Evolutionary conservation across 768 basidiomycete genomes (phyloP), one percentile per base, ranked within the genome.

Genomic region (Myochromella boudieri): DNA sequence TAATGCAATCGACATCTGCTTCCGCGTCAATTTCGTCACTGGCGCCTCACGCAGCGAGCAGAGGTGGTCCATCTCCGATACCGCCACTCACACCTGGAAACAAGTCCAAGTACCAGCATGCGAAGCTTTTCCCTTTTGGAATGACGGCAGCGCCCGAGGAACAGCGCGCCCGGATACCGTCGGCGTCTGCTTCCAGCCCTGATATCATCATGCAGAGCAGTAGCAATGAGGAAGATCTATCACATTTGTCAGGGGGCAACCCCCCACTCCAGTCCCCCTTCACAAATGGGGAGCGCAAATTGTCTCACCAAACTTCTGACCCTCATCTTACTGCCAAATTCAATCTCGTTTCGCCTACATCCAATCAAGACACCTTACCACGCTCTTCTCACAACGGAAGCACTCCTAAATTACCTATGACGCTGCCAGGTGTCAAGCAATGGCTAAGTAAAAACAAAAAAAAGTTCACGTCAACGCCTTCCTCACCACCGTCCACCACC

Each of bases 41-140:
- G 36, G 66, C 77, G 10, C 76, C 82, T 17, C 77, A 73, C 59
- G 71, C 74, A 4, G 72, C 76, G 45, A 69, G 75, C 40, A 77
- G 81, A 47, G 72, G 77, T 36, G 80, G 77, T 28, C 76, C 79
- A 9, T 92, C 90, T 6, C 87, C 89, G n/a, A 80, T 93, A 28
- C 91, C 91, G 31, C 78, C 82, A 14, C 78, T 82, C 9, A 84
- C 87, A 21, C 75, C 81, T 11, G 78, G 78, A 24, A 90, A 91
- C 66, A 66, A 84, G 61, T 72, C 75, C 22, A 89, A 77, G 66
- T 95, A 87, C 66, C 81, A 82, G 52, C 80, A 82, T 54, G 70
- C 80, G 22, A 97, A 97, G 62, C 72, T 97, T 27, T 88, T 87
- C 66, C 91, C 94, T 1, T 94, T 95, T 20, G 91, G 91, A 28